A percentile compares a stretch with the other conserved stretches of the same genome.
These are phyloP conservation scores for Platanthera zijinensis DNA, from an alignment of 106 monocot species.

Conservation along the genomic window DNA sequence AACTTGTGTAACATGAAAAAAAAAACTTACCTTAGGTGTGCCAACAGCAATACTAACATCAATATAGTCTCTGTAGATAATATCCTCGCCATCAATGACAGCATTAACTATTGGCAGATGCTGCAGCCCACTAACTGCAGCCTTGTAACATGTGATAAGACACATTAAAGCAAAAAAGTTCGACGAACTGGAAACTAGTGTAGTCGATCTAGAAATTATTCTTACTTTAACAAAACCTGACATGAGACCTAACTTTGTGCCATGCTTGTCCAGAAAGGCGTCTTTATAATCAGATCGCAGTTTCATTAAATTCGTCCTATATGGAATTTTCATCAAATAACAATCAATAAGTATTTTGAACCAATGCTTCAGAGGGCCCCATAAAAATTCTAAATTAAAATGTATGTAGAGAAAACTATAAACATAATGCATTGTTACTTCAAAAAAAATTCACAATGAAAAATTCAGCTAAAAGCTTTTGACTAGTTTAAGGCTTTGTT, in stretches of 20 bases:
- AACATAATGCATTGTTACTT: neutral
- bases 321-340: neutral
- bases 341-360: neutral
- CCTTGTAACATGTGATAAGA: slow-evolving; percentile 29
- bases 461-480: neutral
- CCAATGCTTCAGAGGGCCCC: neutral
- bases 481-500: neutral
- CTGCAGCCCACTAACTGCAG: slow-evolving; percentile 90
- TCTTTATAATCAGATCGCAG: slow-evolving; percentile 94
- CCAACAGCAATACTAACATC: slow-evolving; percentile 93
- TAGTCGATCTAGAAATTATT: neutral
- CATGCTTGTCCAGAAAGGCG: slow-evolving; percentile 78
- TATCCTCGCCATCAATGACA: slow-evolving; percentile 92
- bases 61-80: slow-evolving; percentile 81
- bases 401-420: neutral
- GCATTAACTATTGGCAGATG: slow-evolving; percentile 86
- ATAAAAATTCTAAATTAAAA: neutral
- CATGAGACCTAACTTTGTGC: slow-evolving; percentile 87
- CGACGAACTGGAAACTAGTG: neutral
- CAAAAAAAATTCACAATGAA: neutral
- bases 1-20: neutral
- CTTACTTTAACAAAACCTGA: slow-evolving; percentile 89
- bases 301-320: slow-evolving; percentile 98
- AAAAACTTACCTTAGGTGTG: slow-evolving; percentile 62
- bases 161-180: slow-evolving; percentile 1